These are phyloP conservation scores for Boletus subcaerulescens DNA, from an alignment of 768 basidiomycete genomes.

Conservation along the genomic window DNA sequence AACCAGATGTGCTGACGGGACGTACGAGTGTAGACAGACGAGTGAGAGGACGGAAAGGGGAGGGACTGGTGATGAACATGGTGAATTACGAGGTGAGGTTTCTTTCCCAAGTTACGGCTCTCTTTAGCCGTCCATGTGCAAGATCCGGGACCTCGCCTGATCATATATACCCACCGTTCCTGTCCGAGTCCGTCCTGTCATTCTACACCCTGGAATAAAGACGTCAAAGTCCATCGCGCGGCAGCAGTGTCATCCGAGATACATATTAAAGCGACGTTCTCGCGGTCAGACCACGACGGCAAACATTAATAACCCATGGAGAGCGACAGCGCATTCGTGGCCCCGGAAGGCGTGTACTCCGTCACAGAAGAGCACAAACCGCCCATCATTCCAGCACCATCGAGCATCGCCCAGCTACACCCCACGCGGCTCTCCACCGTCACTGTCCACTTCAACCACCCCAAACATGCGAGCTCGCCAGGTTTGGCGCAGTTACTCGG, in stretches of 20 bases:
- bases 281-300: conserved; percentile 15
- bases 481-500: conserved; percentile 68
- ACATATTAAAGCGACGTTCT: conserved; percentile 3
- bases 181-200: background rate
- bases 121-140: conserved; percentile 7
- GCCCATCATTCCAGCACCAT: conserved; percentile 40
- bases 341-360: conserved; percentile 88
- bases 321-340: conserved; percentile 81
- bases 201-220: background rate
- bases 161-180: conserved; percentile 8
- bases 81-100: conserved; percentile 12
- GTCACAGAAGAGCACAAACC: conserved; percentile 86
- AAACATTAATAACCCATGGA: conserved; percentile 51
- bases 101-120: background rate
- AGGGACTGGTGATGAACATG: conserved; percentile 17
- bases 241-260: background rate
- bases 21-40: conserved; percentile 20
- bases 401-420: conserved; percentile 37
- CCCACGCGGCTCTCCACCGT: conserved; percentile 65
- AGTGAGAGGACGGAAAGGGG: conserved; percentile 16
- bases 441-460: conserved; percentile 57
- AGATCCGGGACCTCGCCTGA: conserved; percentile 26
- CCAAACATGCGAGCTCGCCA: conserved; percentile 52
- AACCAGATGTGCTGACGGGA: background rate
- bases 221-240: background rate